These are phyloP conservation scores for Pythium aquatile DNA, from an alignment of 352 stramenopile species.

Conservation along the genomic window DNA sequence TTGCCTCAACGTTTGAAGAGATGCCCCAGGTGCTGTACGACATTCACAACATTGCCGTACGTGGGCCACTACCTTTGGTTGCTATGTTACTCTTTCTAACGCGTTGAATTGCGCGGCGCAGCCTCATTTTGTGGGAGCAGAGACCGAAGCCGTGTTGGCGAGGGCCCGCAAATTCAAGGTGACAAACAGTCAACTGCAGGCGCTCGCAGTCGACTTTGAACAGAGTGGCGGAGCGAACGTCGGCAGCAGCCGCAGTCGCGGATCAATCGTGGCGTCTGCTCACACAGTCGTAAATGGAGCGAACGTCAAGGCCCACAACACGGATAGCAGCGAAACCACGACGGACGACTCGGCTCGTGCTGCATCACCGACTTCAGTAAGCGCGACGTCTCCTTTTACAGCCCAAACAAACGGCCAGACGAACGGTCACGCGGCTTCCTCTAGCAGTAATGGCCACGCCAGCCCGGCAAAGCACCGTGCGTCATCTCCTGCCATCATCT, in stretches of 20 bases:
- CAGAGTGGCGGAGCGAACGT: slow-evolving; percentile 1
- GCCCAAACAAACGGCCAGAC: not conserved
- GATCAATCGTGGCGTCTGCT: not conserved
- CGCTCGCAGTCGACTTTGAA: slow-evolving; percentile 18
- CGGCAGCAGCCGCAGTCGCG: not conserved
- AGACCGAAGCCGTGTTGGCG: slow-evolving; percentile 26
- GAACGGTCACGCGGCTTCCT: not conserved
- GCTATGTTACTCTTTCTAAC: not conserved
- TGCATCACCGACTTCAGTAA: not conserved
- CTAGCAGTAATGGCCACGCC: not conserved
- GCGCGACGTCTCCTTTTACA: not conserved
- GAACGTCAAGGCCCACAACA: not conserved
- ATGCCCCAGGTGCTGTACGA: slow-evolving; percentile 79
- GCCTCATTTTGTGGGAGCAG: slow-evolving; percentile 29
- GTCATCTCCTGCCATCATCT: not conserved
- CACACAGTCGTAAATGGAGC: not conserved
- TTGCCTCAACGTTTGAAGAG: slow-evolving; percentile 63
- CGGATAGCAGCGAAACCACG: not conserved
- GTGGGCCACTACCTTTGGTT: slow-evolving; percentile 5
- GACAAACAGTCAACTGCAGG: slow-evolving; percentile 17
- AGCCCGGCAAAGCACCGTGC: not conserved
- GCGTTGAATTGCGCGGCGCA: slow-evolving; percentile 9
- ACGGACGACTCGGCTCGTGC: not conserved
- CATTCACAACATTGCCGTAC: slow-evolving; percentile 56
- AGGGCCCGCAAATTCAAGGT: slow-evolving; percentile 38